Conservation (phyloP, 2,329 filamentous ascomycete genomes). For the Aspergillus flavus region DNA sequence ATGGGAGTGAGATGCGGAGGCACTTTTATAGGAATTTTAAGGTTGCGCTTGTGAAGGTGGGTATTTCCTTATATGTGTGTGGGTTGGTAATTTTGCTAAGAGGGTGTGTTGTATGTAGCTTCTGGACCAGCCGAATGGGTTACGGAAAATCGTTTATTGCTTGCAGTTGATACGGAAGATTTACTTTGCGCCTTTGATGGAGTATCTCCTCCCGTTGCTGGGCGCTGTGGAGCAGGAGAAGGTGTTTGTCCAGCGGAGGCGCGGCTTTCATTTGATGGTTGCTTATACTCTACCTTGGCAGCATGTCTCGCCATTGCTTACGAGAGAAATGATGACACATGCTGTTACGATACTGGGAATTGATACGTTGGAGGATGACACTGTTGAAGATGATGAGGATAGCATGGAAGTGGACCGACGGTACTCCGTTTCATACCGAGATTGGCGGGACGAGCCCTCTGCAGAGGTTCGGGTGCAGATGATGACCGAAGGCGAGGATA, state of each 20-base stretch:
- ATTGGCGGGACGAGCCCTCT: slow-evolving; percentile 39
- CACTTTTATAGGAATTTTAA: slow-evolving; percentile 47
- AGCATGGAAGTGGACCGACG: slow-evolving; percentile 42
- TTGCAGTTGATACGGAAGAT: slow-evolving; percentile 39
- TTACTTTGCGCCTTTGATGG: slow-evolving; percentile 40
- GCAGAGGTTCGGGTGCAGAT: slow-evolving; percentile 30
- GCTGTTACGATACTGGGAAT: slow-evolving; percentile 47
- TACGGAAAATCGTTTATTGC: slow-evolving; percentile 38
- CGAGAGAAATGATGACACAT: slow-evolving; percentile 48
- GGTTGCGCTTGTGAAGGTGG: slow-evolving; percentile 36
- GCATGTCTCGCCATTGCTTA: slow-evolving; percentile 47
- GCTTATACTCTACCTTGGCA: slow-evolving; percentile 49
- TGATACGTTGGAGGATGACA: slow-evolving; percentile 31
- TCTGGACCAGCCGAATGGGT: slow-evolving; percentile 24
- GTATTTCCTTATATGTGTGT: not conserved
- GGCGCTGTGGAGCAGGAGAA: slow-evolving; percentile 29
- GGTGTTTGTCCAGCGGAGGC: slow-evolving; percentile 41
- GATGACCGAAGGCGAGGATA: slow-evolving; percentile 37
- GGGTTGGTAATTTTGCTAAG: not conserved
- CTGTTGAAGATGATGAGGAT: slow-evolving; percentile 26
- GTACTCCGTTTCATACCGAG: slow-evolving; percentile 40
- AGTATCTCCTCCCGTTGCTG: slow-evolving; percentile 36
- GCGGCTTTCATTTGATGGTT: slow-evolving; percentile 51
- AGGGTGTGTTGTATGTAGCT: slow-evolving; percentile 21
- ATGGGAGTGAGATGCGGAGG: slow-evolving; percentile 45